Conservation (phyloP, 2,329 filamentous ascomycete species). For the Trichoderma cornu-damae region DNA sequence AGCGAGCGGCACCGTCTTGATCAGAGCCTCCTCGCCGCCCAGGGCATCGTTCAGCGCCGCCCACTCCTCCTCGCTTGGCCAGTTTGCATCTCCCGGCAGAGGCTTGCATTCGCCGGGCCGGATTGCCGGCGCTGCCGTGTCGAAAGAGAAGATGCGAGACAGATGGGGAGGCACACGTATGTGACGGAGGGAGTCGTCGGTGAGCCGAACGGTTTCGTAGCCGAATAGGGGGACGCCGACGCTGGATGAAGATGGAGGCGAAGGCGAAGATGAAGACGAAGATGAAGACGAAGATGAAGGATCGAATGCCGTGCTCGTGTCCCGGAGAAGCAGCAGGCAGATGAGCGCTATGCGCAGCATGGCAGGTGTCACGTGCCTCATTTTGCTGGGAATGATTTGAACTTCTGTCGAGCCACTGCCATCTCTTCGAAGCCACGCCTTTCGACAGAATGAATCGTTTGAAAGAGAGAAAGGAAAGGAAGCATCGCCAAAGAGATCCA, state of each 20-base stretch:
- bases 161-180: not conserved
- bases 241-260: not conserved
- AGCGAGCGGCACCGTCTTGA: slow-evolving; percentile 32
- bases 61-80: not conserved
- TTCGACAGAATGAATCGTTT: too few species aligned
- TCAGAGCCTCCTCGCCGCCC: slow-evolving; percentile 27
- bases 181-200: not conserved
- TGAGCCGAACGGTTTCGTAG: not conserved
- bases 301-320: too few species aligned
- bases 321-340: too few species aligned
- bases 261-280: too few species aligned
- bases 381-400: too few species aligned
- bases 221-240: not conserved
- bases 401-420: too few species aligned
- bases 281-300: too few species aligned
- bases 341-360: too few species aligned
- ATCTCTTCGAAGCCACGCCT: too few species aligned
- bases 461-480: too few species aligned
- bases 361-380: too few species aligned
- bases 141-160: not conserved
- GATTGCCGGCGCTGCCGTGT: not conserved
- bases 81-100: not conserved
- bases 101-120: not conserved
- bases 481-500: too few species aligned
- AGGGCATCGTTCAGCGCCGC: not conserved